These are phyloP conservation scores for Parastagonospora nodorum DNA, from an alignment of 2,329 filamentous ascomycete genomes.

Conservation along the genomic window DNA sequence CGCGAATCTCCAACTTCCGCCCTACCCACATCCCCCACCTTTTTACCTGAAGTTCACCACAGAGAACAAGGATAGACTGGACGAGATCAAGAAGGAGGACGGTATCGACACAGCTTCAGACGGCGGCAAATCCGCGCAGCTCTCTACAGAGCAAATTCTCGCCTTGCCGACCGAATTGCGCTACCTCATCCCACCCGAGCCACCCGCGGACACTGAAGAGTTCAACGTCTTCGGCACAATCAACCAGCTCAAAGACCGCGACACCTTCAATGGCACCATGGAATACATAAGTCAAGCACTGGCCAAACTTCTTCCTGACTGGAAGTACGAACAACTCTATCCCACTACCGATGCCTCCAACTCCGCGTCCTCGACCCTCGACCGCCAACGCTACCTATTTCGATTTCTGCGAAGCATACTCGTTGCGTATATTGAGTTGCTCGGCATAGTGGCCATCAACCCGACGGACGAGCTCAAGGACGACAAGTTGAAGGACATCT, in stretches of 20 bases:
- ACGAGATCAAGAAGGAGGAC: conserved; percentile 52
- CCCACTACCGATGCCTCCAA: conserved; percentile 52
- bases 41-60: conserved; percentile 90
- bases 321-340: conserved; percentile 74
- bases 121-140: conserved; percentile 12
- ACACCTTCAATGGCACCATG: conserved; percentile 33
- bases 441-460: conserved; percentile 71
- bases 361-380: conserved; percentile 57
- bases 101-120: conserved; percentile 6
- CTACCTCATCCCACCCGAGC: conserved; percentile 79
- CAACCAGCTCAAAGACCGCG: conserved; percentile 49
- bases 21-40: conserved; percentile 84
- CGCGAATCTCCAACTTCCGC: conserved; percentile 30
- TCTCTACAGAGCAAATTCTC: conserved; percentile 35
- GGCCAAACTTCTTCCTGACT: conserved; percentile 66
- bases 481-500: conserved; percentile 76
- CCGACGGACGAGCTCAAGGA: conserved; percentile 67
- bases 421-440: conserved; percentile 85
- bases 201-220: conserved; percentile 66
- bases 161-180: conserved; percentile 72
- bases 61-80: conserved; percentile 69
- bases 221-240: conserved; percentile 76
- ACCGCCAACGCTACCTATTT: conserved; percentile 67
- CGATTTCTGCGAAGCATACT: conserved; percentile 82
- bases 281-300: conserved; percentile 34